A percentile compares a stretch with the other conserved stretches of the same genome.
phyloP scores from a whole-genome alignment of 345 rosid species.

The Alliaria petiolata region DNA sequence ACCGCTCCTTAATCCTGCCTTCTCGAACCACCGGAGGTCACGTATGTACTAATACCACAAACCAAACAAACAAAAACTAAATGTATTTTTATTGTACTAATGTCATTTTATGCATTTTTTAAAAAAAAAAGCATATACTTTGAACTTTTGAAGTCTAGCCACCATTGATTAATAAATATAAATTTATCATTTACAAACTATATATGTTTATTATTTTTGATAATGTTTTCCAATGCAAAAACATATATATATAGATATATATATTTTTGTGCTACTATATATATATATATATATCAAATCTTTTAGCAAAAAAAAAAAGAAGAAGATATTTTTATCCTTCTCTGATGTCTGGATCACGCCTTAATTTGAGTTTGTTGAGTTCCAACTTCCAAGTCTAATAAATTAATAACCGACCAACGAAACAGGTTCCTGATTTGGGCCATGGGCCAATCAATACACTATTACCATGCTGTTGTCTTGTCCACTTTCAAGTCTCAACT shows the following conservation, averaged over 20 bases:
- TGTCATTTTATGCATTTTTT: conserved; percentile 24
- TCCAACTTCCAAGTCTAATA: too few species aligned
- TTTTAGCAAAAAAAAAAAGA: too few species aligned
- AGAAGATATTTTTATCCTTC: too few species aligned
- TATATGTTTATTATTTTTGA: too few species aligned
- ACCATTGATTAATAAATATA: not conserved
- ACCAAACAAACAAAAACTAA: not conserved
- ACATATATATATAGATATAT: too few species aligned
- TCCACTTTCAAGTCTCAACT: not conserved
- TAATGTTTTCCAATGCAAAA: not conserved
- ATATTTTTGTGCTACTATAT: too few species aligned
- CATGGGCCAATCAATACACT: not conserved
- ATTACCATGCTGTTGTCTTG: not conserved
- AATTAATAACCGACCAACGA: not conserved
- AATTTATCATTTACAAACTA: too few species aligned
- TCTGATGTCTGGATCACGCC: not conserved
- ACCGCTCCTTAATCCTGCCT: conserved; percentile 25
- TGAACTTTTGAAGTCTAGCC: conserved; percentile 3
- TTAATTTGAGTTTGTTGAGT: not conserved
- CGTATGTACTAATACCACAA: conserved; percentile 6
- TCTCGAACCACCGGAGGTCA: conserved; percentile 7
- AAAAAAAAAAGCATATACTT: too few species aligned
- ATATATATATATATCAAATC: too few species aligned
- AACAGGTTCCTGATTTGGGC: not conserved
- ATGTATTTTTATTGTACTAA: conserved; percentile 7